Evolutionary conservation across 2,329 filamentous ascomycete genomes (phyloP), one percentile per base, ranked within the genome.

Genomic region (Claviceps cyperi): DNA sequence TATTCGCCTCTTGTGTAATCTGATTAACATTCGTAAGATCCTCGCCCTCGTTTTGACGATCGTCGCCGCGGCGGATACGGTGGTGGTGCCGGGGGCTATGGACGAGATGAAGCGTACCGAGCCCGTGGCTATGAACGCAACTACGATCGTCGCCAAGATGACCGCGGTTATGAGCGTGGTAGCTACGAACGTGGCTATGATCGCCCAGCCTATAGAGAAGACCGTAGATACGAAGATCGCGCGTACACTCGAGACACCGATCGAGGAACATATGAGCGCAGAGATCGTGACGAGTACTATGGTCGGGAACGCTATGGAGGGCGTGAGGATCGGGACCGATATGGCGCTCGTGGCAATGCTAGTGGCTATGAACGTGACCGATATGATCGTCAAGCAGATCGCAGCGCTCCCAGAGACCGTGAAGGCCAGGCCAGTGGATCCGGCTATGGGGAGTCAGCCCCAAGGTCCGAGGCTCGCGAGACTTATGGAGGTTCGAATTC

Each of bases 21-120:
- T n/a, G 15, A 14, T 9, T 46, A 21, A 50, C 19, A 9, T n/a
- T 13, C 21, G 15, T 14, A 14, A 69, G 68, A 71, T 50, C 64
- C 65, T 19, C 66, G 68, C 50, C 64, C 62, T 50, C 66, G 69
- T 59, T 78, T 66, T 61, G 81, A 84, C 54, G 80, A 83, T 53
- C 77, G 81, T 60, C 77, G 80, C 55, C 75, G 81, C 56, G 77
- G 81, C 55, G 77, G 79, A 52, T 76, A 76, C 54, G 73, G 78
- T 22, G 67, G 68, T 41, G 64, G 68, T 40, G 64, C 67, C 43
- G 66, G 51, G 2, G 49, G 51, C n/a, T 68, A 70, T 50, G 68
- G 74, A 48, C 73, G 74, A 48, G 76, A 80, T 52, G 77, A 80
- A 54, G 70, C 73, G 46, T 79, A 80, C 66, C 75, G 76, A 56